Evolutionary conservation across 2,329 filamentous ascomycete species (phyloP), one percentile per base, ranked within the genome.

Genomic region (Scytalidium lignicola): DNA sequence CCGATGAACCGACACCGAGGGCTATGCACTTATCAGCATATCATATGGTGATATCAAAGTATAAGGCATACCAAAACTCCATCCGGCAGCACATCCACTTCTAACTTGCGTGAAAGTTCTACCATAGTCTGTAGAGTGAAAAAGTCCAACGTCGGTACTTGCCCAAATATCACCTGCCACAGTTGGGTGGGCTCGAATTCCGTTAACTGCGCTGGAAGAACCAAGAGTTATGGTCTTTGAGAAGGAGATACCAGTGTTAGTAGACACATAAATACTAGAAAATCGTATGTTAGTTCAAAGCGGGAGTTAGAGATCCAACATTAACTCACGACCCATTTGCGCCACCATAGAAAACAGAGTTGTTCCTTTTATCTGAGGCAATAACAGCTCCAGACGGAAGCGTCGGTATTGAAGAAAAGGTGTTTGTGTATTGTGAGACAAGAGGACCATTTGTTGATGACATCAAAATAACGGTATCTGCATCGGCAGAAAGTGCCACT

Each of bases 161-260:
- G 78, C 77, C 63, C 74, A 79, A 43, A 88, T 72, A 43, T 82
- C 78, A 12, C 85, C 83, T 0, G 79, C 77, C 10, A 71, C 69
- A 5, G 74, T 71, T 0, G 82, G 80, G 53, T 83, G 73, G 1
- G 71, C 71, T 15, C 76, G 77, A 9, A 86, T 71, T 28, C 75
- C 72, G 37, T 80, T 80, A 49, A 85, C 67, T 17, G 67, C 61
- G 2, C 64, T 70, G 2, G 67, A 70, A n/a, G 66, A 65, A 2
- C 62, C 65, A 0, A 77, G 60, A 0, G 67, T 57, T 0, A 67
- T 64, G 0, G 66, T 65, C 7, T 65, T 60, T 3, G 67, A 56
- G 54, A 82, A 82, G 7, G 71, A 73, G 0, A 65, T 56, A 1
- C 70, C 78, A 0, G 63, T 65, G 57, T 81, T 64, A 8, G 67